phyloP scores from a whole-genome alignment of 768 basidiomycete species.

The Auricularia auricula-judae region DNA sequence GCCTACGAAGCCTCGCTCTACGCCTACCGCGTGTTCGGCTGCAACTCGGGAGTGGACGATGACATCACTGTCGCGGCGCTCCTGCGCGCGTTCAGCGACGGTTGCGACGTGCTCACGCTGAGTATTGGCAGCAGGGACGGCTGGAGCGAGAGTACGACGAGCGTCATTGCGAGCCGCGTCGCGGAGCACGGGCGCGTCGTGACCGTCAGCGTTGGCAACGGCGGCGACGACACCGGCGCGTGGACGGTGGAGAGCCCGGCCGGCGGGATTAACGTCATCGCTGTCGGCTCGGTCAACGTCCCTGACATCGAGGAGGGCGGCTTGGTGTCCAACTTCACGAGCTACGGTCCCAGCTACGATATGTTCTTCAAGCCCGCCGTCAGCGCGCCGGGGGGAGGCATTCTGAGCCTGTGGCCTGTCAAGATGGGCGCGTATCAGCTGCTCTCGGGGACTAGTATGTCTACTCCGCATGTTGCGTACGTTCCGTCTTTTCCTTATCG shows the following conservation, averaged over 20 bases:
- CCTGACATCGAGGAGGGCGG: conserved; percentile 17
- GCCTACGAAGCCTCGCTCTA: conserved; percentile 23
- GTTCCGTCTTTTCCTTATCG: no score
- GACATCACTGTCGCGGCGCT: conserved; percentile 6
- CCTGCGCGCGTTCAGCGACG: conserved; percentile 12
- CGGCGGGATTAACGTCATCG: conserved; percentile 2
- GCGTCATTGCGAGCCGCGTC: conserved; percentile 3
- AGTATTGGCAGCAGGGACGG: conserved; percentile 21
- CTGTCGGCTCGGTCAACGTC: conserved; percentile 9
- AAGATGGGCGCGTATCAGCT: conserved; percentile 4
- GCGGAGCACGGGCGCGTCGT: conserved; percentile 4
- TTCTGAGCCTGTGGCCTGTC: conserved; percentile 11
- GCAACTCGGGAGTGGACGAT: conserved; percentile 14
- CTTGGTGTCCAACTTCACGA: conserved; percentile 15
- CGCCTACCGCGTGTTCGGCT: conserved; percentile 13
- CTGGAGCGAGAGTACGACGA: not conserved
- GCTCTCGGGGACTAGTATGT: conserved; percentile 11
- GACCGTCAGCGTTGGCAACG: conserved; percentile 1
- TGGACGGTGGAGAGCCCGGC: not conserved
- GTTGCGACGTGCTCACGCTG: conserved; percentile 25
- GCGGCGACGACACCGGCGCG: not conserved
- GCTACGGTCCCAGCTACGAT: conserved; percentile 24
- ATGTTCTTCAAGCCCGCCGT: conserved; percentile 14
- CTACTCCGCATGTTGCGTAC: conserved; percentile 6
- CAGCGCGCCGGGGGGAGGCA: conserved; percentile 11